Base-by-base conservation (phyloP, 1,284 basidiomycete species). In the Apiotrichum gracile region DNA sequence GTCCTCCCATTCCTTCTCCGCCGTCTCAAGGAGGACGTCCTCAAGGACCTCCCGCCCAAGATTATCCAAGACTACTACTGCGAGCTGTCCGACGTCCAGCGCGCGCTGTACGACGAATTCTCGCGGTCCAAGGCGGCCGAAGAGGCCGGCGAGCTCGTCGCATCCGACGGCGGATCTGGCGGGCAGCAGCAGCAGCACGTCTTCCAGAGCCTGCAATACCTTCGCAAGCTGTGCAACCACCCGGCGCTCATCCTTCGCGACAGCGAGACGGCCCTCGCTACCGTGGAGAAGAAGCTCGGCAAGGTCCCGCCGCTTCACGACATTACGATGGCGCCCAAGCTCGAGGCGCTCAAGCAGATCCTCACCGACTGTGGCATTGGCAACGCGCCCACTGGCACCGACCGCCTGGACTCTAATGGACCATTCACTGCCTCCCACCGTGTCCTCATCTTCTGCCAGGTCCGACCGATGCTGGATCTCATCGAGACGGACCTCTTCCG, bases 21-120 rank as follows among this genome's bases (percentile, higher is more conserved):
- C 47, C 85, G 96, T 21, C 78, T 99, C 66, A 99, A 99, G 73
- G 96, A 99, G 75, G 93, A 99, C 68, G 96, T 98, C 22, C 79
- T 99, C 56, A 79, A 91, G 64, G 96, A 99, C 70, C 80, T 99
- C 2, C 96, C 96, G 0, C 96, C 96, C 3, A 98, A 99, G 78
- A 99, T 99, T 73, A 98, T 99, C 60, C 96, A 99, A 75, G 96
- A 99, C 71, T 97, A 98, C 74, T 96, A 97, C 69, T 97, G 94
- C 79, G 94, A 98, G 68, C 81, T 99, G 3, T 97, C 93, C 0
- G 87, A 91, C 16, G 75, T 98, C 49, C 93, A 98, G 78, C 91
- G 91, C 75, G 80, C 85, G 64, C 81, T 97, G 17, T 97, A 97
- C 71, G 93, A 97, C 68, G 87, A 93, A 67, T 96, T 92, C 67